Conservation (phyloP, 139 green algal genomes). For the Haematococcus lacustris region DNA sequence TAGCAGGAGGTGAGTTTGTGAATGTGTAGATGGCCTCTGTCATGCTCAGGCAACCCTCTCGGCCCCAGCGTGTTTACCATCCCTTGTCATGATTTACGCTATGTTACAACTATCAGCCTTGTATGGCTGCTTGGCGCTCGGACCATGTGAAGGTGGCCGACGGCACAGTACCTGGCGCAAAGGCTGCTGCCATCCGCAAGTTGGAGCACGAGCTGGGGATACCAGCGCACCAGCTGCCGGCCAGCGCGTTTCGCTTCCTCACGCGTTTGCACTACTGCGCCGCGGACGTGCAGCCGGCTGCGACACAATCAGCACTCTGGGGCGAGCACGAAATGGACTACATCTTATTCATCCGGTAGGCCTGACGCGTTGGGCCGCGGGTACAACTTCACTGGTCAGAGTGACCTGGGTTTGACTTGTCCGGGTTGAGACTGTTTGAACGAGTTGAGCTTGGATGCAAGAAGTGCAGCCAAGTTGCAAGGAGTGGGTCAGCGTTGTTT, state of each 20-base stretch:
- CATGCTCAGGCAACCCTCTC: neutral
- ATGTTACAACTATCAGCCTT: neutral
- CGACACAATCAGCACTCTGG: too few species aligned
- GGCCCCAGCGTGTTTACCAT: neutral
- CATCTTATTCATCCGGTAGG: conserved; percentile 68
- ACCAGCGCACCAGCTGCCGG: conserved; percentile 24
- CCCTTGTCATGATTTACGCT: neutral
- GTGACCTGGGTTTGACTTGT: too few species aligned
- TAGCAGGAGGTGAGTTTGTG: too few species aligned
- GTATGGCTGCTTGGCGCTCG: neutral
- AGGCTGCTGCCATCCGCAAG: conserved; percentile 73
- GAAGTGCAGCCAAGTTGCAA: too few species aligned
- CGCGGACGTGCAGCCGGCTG: conserved; percentile 45
- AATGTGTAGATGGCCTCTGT: neutral
- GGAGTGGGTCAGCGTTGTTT: too few species aligned
- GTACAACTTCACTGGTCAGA: too few species aligned
- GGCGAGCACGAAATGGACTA: conserved; percentile 97
- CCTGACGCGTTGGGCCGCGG: too few species aligned
- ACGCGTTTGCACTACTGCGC: conserved; percentile 93
- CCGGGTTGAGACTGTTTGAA: too few species aligned
- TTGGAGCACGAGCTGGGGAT: conserved; percentile 84
- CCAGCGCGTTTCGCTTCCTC: conserved; percentile 54
- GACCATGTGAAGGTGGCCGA: conserved; percentile 16
- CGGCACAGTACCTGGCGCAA: conserved; percentile 44
- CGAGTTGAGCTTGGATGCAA: too few species aligned